Percentiles rank a stretch among this genome's conserved stretches.
phyloP scores from a whole-genome alignment of 148 eudicot species.

The Beta vulgaris region DNA sequence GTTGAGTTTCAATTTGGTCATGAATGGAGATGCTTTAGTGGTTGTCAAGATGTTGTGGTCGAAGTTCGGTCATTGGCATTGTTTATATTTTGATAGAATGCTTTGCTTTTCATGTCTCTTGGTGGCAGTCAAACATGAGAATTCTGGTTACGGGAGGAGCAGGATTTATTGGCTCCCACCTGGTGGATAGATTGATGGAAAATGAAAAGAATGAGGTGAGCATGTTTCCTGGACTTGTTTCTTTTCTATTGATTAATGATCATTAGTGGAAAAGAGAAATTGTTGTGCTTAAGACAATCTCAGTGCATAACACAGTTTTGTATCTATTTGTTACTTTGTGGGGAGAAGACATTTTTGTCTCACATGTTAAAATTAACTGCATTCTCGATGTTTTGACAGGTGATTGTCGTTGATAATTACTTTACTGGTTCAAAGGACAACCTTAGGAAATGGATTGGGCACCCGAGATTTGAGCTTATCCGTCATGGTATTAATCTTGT shows the following conservation, averaged over 20 bases:
- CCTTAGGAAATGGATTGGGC: constrained; percentile 81
- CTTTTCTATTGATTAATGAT: neutral
- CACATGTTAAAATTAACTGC: neutral
- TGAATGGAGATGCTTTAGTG: constrained; percentile 8
- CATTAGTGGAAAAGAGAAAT: neutral
- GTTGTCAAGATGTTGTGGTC: constrained; percentile 1
- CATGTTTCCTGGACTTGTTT: neutral
- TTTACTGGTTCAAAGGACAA: constrained; percentile 94
- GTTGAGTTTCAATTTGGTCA: constrained; percentile 3
- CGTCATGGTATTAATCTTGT: constrained; percentile 62
- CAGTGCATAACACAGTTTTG: neutral
- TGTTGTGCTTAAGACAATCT: neutral
- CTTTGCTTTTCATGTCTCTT: constrained; percentile 10
- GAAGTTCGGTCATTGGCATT: neutral
- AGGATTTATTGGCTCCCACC: constrained; percentile 95
- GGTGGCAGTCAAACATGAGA: constrained; percentile 82
- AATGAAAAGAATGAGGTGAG: constrained; percentile 90
- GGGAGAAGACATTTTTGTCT: neutral
- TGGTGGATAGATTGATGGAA: constrained; percentile 85
- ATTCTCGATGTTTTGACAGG: constrained; percentile 37
- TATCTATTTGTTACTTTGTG: neutral
- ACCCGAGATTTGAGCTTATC: constrained; percentile 92
- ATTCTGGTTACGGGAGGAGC: constrained; percentile 94
- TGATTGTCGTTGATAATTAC: constrained; percentile 84
- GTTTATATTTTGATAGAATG: constrained; percentile 8